phyloP scores from a whole-genome alignment of 2,329 filamentous ascomycete genomes.

The Plectosphaerella plurivora region DNA sequence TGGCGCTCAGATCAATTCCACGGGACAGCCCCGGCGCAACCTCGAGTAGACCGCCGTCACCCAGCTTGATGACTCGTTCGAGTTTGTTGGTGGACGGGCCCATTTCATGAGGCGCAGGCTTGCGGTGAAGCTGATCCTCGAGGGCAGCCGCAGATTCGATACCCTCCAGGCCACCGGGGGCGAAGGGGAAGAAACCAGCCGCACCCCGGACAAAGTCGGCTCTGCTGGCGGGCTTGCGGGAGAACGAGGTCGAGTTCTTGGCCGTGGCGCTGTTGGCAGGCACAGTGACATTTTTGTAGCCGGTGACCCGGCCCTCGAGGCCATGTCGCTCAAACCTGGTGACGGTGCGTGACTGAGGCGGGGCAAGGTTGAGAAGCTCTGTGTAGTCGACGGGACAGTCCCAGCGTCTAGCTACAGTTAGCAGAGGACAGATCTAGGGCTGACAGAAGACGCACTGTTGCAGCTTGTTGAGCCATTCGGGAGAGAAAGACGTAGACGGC shows the following conservation, averaged over 20 bases:
- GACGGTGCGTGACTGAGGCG: conserved; percentile 90
- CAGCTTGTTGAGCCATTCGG: conserved; percentile 81
- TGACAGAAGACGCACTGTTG: conserved; percentile 57
- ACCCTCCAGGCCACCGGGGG: conserved; percentile 81
- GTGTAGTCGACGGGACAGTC: conserved; percentile 74
- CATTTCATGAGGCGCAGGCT: conserved; percentile 25
- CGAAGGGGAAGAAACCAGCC: conserved; percentile 91
- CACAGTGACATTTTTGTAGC: conserved; percentile 90
- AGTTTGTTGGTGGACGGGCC: conserved; percentile 52
- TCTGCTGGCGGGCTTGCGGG: conserved; percentile 78
- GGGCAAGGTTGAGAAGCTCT: conserved; percentile 81
- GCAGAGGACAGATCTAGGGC: neutral
- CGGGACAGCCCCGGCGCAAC: conserved; percentile 76
- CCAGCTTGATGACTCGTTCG: conserved; percentile 83
- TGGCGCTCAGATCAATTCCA: conserved; percentile 67
- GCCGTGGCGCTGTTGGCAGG: conserved; percentile 84
- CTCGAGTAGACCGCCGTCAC: conserved; percentile 74
- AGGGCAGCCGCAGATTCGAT: conserved; percentile 81
- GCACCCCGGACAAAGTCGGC: conserved; percentile 91
- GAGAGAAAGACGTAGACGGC: conserved; percentile 74
- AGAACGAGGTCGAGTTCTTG: conserved; percentile 89
- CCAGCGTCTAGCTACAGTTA: conserved; percentile 51
- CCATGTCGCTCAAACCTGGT: conserved; percentile 90
- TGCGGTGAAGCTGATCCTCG: conserved; percentile 64
- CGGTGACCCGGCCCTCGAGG: conserved; percentile 85